A percentile compares a stretch with the other conserved stretches of the same genome.
phyloP scores from a whole-genome alignment of 2,329 filamentous ascomycete species.

The Botryotinia narcissicola region DNA sequence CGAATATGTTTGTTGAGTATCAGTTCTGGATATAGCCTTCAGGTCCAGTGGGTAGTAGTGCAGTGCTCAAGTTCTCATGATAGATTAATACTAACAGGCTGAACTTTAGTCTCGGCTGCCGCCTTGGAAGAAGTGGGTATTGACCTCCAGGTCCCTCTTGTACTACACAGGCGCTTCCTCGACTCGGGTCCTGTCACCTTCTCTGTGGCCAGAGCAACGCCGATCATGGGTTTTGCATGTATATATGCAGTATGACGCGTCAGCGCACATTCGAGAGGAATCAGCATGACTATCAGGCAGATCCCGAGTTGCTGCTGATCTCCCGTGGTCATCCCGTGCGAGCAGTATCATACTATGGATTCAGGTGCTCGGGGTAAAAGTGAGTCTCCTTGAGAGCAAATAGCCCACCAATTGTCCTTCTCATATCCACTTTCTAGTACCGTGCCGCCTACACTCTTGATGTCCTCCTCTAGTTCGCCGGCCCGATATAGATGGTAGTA shows the following conservation, averaged over 20 bases:
- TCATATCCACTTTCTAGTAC: conserved; percentile 86
- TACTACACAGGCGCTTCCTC: background rate
- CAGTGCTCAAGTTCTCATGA: background rate
- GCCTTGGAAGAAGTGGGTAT: background rate
- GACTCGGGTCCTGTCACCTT: conserved; percentile 4
- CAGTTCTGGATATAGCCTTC: background rate
- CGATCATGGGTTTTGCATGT: background rate
- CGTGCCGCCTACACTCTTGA: conserved; percentile 68
- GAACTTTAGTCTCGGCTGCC: background rate
- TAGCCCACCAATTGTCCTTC: conserved; percentile 97
- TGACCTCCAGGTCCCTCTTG: background rate
- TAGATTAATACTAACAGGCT: background rate
- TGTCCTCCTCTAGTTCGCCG: conserved; percentile 81
- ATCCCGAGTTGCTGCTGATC: background rate
- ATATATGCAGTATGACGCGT: background rate
- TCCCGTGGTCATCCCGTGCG: background rate
- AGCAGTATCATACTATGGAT: background rate
- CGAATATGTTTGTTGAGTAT: background rate
- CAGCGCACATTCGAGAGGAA: background rate
- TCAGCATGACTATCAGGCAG: background rate
- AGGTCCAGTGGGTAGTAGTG: background rate
- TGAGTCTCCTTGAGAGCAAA: conserved; percentile 41
- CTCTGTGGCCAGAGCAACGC: conserved; percentile 6
- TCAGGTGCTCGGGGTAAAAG: background rate
- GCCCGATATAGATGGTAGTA: conserved; percentile 93